These are phyloP conservation scores for Verticillium longisporum DNA, from an alignment of 2,329 filamentous ascomycete species.

Conservation along the genomic window DNA sequence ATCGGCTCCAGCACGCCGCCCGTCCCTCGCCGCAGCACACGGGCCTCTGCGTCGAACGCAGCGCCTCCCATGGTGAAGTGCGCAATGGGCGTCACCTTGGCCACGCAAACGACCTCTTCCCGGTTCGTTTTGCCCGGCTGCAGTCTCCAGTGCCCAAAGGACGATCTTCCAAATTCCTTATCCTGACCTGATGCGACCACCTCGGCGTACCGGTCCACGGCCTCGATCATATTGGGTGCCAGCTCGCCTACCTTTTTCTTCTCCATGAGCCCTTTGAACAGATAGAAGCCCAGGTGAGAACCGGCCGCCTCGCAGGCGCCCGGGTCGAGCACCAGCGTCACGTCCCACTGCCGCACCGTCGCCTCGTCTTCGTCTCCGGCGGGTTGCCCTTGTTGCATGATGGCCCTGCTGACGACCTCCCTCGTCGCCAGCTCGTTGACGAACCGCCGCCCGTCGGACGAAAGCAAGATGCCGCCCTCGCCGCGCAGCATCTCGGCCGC, in stretches of 20 bases:
- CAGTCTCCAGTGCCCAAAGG: slow-evolving; percentile 51
- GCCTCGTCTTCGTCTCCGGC: slow-evolving; percentile 16
- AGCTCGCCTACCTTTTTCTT: slow-evolving; percentile 49
- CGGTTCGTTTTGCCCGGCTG: slow-evolving; percentile 31
- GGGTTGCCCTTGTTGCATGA: slow-evolving; percentile 32
- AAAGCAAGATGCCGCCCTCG: slow-evolving; percentile 53
- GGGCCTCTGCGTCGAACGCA: slow-evolving; percentile 44
- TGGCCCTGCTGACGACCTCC: slow-evolving; percentile 45
- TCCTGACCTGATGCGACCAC: slow-evolving; percentile 28
- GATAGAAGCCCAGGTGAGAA: slow-evolving; percentile 55
- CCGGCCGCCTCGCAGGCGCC: slow-evolving; percentile 44
- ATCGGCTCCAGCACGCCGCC: slow-evolving; percentile 33
- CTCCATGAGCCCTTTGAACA: slow-evolving; percentile 53
- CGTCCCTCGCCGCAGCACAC: slow-evolving; percentile 35
- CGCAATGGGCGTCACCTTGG: slow-evolving; percentile 54
- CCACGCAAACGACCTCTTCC: slow-evolving; percentile 49
- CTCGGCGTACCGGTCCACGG: slow-evolving; percentile 42
- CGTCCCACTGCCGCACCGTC: slow-evolving; percentile 46
- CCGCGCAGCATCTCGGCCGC: slow-evolving; percentile 57
- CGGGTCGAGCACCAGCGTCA: slow-evolving; percentile 53
- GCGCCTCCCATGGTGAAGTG: slow-evolving; percentile 65
- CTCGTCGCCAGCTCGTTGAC: slow-evolving; percentile 57
- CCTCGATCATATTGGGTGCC: slow-evolving; percentile 25
- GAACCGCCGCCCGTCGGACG: slow-evolving; percentile 40
- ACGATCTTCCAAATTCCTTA: slow-evolving; percentile 39